These are phyloP conservation scores for Fagopyrum tataricum DNA, from an alignment of 148 eudicot genomes.

Conservation along the genomic window DNA sequence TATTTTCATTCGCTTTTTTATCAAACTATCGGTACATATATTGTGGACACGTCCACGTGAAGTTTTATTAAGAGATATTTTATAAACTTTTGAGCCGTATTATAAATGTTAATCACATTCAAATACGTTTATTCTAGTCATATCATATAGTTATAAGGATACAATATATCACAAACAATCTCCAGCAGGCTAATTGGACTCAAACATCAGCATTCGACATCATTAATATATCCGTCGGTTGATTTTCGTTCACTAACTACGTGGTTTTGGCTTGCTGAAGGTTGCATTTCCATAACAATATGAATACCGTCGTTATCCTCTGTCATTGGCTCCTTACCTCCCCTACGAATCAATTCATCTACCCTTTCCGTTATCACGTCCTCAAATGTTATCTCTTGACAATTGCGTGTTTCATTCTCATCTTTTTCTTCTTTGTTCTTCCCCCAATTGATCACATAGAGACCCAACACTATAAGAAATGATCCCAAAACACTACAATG, in stretches of 20 bases:
- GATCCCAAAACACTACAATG: not conserved
- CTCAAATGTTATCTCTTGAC: not conserved
- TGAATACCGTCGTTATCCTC: not conserved
- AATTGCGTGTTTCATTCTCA: not conserved
- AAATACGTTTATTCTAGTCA: no score
- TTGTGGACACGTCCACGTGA: no score
- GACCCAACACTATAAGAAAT: slow-evolving; percentile 2
- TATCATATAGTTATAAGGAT: no score
- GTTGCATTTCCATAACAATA: not conserved
- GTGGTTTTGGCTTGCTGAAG: not conserved
- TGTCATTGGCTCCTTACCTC: not conserved
- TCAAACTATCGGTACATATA: no score
- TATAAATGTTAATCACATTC: no score
- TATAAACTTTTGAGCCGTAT: no score
- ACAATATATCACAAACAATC: no score
- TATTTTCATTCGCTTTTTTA: no score
- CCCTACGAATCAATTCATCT: not conserved
- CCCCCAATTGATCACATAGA: not conserved
- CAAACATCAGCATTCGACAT: not conserved
- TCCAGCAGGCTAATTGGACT: not conserved
- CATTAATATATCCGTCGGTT: not conserved
- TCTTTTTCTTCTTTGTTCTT: not conserved
- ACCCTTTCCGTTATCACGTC: not conserved
- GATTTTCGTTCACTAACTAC: not conserved
- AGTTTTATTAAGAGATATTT: no score